These are phyloP conservation scores for Boletus calvinii DNA, from an alignment of 1,284 basidiomycete genomes.

Conservation along the genomic window DNA sequence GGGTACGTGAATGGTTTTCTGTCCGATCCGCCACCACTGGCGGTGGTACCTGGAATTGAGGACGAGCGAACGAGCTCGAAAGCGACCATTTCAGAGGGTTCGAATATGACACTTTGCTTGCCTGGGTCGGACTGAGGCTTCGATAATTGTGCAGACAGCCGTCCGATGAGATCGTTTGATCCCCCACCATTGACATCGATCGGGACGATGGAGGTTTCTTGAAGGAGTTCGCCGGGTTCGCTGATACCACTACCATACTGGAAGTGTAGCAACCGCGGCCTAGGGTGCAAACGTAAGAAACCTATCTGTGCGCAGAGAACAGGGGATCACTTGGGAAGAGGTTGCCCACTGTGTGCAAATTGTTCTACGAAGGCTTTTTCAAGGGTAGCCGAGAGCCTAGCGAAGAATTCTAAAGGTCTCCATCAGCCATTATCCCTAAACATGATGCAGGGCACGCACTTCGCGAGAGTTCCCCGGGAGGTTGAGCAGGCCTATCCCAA, in stretches of 20 bases:
- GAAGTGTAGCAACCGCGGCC: slow-evolving; percentile 42
- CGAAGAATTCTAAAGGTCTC: slow-evolving; percentile 38
- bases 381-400: slow-evolving; percentile 34
- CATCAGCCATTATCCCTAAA: slow-evolving; percentile 2
- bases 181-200: slow-evolving; percentile 40
- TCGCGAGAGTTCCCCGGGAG: slow-evolving; percentile 41
- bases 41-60: neutral
- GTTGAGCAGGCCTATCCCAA: slow-evolving; percentile 35
- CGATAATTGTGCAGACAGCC: slow-evolving; percentile 51
- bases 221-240: slow-evolving; percentile 32
- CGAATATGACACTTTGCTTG: slow-evolving; percentile 55
- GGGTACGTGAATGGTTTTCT: slow-evolving; percentile 59
- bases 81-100: slow-evolving; percentile 58
- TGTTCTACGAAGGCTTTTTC: slow-evolving; percentile 36
- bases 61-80: slow-evolving; percentile 49
- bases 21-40: slow-evolving; percentile 31
- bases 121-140: slow-evolving; percentile 21
- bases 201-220: slow-evolving; percentile 41
- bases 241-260: slow-evolving; percentile 38
- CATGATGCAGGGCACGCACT: slow-evolving; percentile 27
- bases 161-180: slow-evolving; percentile 57
- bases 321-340: slow-evolving; percentile 32
- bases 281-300: slow-evolving; percentile 12
- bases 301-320: neutral
- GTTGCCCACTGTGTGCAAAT: slow-evolving; percentile 22